These are phyloP conservation scores for Cryptococcus sp. DNA, from an alignment of 1,284 basidiomycete species.

Conservation along the genomic window DNA sequence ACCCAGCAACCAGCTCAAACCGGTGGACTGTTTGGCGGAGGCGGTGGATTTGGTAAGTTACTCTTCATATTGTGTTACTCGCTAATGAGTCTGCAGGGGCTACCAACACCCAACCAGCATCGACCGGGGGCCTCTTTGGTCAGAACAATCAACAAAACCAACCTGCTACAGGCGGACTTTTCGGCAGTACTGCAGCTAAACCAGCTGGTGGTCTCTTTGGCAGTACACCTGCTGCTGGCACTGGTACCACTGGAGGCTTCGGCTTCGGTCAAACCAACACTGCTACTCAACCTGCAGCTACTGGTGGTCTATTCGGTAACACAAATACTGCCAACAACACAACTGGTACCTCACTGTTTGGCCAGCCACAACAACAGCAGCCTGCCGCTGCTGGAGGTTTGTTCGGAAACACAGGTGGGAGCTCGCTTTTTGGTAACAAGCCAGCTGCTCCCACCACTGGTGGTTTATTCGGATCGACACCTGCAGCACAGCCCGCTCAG, in stretches of 20 bases:
- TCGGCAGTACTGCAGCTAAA: constrained; percentile 44
- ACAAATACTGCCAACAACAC: constrained; percentile 11
- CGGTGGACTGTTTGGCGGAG: constrained; percentile 44
- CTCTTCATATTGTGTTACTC: background rate
- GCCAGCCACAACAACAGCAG: constrained; percentile 5
- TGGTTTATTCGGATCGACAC: constrained; percentile 11
- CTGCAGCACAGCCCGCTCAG: constrained; percentile 8
- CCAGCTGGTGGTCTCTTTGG: constrained; percentile 48
- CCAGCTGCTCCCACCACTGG: constrained; percentile 8
- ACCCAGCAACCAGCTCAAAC: constrained; percentile 28
- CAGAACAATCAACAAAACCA: constrained; percentile 25
- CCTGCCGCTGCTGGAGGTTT: constrained; percentile 21
- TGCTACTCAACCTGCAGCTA: constrained; percentile 16
- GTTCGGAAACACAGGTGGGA: constrained; percentile 29
- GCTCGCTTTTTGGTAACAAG: background rate
- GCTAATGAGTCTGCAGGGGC: background rate
- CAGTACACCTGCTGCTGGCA: background rate
- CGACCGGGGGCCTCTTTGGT: constrained; percentile 37
- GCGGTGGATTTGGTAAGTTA: constrained; percentile 22
- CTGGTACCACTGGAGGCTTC: background rate
- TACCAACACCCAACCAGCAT: constrained; percentile 12
- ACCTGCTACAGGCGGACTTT: constrained; percentile 50
- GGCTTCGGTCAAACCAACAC: constrained; percentile 5
- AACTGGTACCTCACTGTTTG: constrained; percentile 17
- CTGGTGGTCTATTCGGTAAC: constrained; percentile 29